A percentile compares a stretch with the other conserved stretches of the same genome.
These are phyloP conservation scores for Microbotryomycetes sp. DNA, from an alignment of 1,284 basidiomycete genomes.

Conservation along the genomic window DNA sequence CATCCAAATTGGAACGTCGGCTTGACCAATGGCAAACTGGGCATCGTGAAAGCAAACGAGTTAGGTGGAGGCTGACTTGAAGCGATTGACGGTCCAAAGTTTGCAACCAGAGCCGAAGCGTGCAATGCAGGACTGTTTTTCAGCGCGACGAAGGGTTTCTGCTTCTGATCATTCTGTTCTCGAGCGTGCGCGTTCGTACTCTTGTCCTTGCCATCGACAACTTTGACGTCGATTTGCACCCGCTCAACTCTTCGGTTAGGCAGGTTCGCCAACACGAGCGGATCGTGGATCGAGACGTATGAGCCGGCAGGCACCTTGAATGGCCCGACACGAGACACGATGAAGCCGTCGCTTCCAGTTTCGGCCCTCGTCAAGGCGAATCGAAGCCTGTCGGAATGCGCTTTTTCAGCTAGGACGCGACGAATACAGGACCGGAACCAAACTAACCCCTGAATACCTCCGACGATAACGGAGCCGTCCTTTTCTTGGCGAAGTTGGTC, in stretches of 20 bases:
- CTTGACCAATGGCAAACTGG: slow-evolving; percentile 1
- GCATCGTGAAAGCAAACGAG: slow-evolving; percentile 5
- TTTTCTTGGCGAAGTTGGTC: not conserved
- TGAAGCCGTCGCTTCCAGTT: slow-evolving; percentile 22
- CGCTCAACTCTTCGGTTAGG: slow-evolving; percentile 4
- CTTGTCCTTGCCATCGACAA: not conserved
- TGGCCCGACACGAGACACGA: slow-evolving; percentile 26
- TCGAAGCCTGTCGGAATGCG: slow-evolving; percentile 20
- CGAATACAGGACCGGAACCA: not conserved
- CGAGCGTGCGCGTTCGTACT: too few relatives aligned
- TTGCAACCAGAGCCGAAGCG: slow-evolving; percentile 19
- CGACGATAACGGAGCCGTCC: slow-evolving; percentile 5
- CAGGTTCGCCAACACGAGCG: slow-evolving; percentile 21
- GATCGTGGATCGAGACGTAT: slow-evolving; percentile 30
- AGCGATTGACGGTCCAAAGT: slow-evolving; percentile 21
- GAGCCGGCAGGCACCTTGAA: slow-evolving; percentile 20
- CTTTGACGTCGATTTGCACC: slow-evolving; percentile 7
- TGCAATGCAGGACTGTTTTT: not conserved
- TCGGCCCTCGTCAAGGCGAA: slow-evolving; percentile 24
- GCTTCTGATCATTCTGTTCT: too few relatives aligned
- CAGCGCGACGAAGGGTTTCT: too few relatives aligned
- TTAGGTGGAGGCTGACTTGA: not conserved
- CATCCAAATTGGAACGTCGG: slow-evolving; percentile 11
- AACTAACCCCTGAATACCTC: slow-evolving; percentile 1
- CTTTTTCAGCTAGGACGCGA: not conserved